Conservation (phyloP, 139 green algal species). For the Chlamydomonas applanata region DNA sequence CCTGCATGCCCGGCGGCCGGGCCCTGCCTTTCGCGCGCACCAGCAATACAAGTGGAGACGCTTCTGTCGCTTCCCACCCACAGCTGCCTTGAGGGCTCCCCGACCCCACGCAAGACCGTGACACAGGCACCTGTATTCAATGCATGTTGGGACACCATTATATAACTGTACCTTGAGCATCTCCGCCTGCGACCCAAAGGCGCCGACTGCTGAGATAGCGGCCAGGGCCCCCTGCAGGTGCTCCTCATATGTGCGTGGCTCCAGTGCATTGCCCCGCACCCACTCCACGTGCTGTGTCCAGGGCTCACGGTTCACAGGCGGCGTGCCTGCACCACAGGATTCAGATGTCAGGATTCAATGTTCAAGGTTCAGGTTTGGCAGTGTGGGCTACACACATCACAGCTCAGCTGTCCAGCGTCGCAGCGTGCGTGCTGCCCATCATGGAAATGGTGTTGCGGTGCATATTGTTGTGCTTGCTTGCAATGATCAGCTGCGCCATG, state of each 20-base stretch:
- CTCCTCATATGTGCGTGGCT: slow-evolving; percentile 51
- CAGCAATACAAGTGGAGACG: too few relatives aligned
- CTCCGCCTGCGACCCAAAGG: slow-evolving; percentile 76
- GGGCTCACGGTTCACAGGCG: slow-evolving; percentile 20
- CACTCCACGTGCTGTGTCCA: slow-evolving; percentile 63
- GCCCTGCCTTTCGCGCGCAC: too few relatives aligned
- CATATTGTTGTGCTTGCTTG: too few relatives aligned
- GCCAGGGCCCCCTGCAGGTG: slow-evolving; percentile 53
- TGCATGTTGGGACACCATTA: too few relatives aligned
- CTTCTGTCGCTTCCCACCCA: too few relatives aligned
- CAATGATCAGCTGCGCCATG: too few relatives aligned
- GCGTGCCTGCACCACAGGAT: slow-evolving; percentile 35
- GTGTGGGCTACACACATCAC: not conserved
- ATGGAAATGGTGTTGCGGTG: too few relatives aligned
- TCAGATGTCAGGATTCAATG: not conserved
- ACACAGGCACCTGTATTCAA: too few relatives aligned
- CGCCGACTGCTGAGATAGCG: slow-evolving; percentile 77
- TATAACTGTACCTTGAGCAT: slow-evolving; percentile 57
- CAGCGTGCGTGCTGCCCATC: too few relatives aligned
- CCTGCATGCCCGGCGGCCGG: too few relatives aligned
- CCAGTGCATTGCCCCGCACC: slow-evolving; percentile 56
- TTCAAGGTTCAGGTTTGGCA: not conserved
- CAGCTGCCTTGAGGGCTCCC: too few relatives aligned
- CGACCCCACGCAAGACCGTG: too few relatives aligned
- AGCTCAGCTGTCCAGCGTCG: not conserved